A percentile compares a stretch with the other conserved stretches of the same genome.
Conservation (phyloP, 2,329 filamentous ascomycete species). For the Exophiala dermatitidis region DNA sequence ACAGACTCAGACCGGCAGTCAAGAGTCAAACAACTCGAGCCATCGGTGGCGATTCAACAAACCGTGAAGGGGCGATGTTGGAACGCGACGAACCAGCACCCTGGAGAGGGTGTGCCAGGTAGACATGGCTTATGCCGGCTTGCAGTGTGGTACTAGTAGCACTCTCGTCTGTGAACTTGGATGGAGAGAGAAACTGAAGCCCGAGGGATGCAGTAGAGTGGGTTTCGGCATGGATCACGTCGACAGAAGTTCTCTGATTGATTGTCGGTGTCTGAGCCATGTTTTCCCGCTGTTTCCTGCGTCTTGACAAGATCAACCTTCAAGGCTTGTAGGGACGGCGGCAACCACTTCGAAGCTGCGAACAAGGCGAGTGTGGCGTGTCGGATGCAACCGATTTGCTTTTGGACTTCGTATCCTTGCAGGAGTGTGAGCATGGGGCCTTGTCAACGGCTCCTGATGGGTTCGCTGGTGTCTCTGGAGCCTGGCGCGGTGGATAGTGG, state of each 20-base stretch:
- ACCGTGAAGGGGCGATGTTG: background rate
- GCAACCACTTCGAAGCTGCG: background rate
- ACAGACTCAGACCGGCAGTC: background rate
- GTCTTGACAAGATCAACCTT: background rate
- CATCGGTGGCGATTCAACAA: background rate
- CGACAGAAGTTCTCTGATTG: background rate
- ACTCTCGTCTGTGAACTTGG: background rate
- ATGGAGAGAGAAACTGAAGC: background rate
- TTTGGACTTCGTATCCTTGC: background rate
- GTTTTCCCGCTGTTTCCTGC: background rate
- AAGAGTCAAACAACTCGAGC: background rate
- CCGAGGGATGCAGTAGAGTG: background rate
- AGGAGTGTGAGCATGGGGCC: background rate
- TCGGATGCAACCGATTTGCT: slow-evolving; percentile 1
- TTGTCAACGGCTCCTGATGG: background rate
- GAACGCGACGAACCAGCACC: background rate
- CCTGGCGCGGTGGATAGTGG: background rate
- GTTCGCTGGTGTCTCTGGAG: background rate
- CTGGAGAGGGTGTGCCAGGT: too few species aligned
- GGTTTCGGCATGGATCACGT: background rate
- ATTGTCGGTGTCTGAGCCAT: background rate
- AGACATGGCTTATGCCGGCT: too few species aligned
- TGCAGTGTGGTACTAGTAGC: background rate
- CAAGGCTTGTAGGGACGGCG: background rate
- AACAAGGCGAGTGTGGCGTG: background rate